A percentile compares a stretch with the other conserved stretches of the same genome.
phyloP scores from a whole-genome alignment of 75 land plant genomes.

The Cryptomeria japonica region DNA sequence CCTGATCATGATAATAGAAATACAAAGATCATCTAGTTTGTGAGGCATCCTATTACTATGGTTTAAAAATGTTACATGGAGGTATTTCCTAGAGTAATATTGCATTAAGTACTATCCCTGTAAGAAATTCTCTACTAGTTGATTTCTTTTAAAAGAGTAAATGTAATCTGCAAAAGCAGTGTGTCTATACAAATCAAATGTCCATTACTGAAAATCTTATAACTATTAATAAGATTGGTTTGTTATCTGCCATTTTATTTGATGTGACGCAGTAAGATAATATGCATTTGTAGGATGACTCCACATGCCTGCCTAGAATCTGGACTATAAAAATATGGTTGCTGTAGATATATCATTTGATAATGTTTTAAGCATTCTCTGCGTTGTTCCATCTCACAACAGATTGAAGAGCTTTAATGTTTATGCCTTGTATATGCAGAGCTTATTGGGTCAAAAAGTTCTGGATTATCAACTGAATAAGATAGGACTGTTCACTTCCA shows the following conservation, averaged over 20 bases:
- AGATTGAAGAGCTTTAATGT: background rate
- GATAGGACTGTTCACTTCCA: constrained; percentile 51
- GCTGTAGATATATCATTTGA: background rate
- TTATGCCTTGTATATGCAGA: constrained; percentile 37
- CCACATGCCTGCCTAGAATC: background rate
- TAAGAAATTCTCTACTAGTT: background rate
- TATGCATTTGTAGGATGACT: background rate
- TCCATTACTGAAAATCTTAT: background rate
- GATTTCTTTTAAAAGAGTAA: background rate
- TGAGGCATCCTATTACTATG: background rate
- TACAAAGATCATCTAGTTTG: background rate
- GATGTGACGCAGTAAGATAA: background rate
- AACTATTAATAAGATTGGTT: background rate
- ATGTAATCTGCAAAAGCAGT: background rate
- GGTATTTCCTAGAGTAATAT: background rate
- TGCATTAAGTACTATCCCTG: background rate
- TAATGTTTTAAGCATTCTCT: background rate
- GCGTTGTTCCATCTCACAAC: background rate
- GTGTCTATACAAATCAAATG: background rate
- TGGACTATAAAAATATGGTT: background rate
- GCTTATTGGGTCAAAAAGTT: constrained; percentile 69
- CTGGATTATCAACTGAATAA: constrained; percentile 70
- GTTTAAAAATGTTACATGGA: background rate
- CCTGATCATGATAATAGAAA: background rate
- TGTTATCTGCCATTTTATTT: background rate